Evolutionary conservation across 306 rosid species (phyloP).

Genomic region (Mimosa pudica): DNA sequence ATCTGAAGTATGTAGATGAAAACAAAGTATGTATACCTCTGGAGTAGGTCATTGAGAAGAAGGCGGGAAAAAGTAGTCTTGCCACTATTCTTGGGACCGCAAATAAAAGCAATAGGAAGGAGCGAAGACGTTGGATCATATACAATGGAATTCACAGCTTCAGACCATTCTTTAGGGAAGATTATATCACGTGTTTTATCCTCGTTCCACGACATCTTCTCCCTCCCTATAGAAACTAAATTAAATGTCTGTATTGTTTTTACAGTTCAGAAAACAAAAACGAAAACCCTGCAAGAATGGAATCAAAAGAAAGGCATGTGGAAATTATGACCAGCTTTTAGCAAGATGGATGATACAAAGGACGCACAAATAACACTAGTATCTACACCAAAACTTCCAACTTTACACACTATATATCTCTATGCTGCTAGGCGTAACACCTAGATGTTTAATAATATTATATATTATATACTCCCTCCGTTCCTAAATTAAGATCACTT

Average conservation of each 20-base stretch:
- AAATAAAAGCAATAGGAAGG: conserved; percentile 64
- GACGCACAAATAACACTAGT: neutral
- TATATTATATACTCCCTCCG: too few species aligned
- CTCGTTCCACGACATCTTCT: too few species aligned
- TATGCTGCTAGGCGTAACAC: too few species aligned
- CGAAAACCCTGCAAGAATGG: neutral
- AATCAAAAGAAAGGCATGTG: neutral
- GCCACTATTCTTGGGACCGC: conserved; percentile 88
- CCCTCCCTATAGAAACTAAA: too few species aligned
- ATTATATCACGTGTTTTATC: neutral
- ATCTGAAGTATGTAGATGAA: neutral
- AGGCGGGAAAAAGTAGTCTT: conserved; percentile 88
- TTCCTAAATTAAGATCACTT: too few species aligned
- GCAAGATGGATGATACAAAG: too few species aligned
- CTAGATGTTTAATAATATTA: too few species aligned
- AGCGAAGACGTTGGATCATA: conserved; percentile 42
- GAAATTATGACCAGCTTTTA: conserved; percentile 4
- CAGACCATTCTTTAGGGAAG: conserved; percentile 74
- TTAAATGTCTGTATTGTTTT: too few species aligned
- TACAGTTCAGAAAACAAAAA: neutral
- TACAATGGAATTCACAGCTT: conserved; percentile 62
- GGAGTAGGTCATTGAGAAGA: conserved; percentile 72
- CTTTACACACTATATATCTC: too few species aligned
- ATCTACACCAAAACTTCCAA: too few species aligned
- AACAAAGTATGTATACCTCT: conserved; percentile 36